These are phyloP conservation scores for Emergomyces orientalis DNA, from an alignment of 2,329 filamentous ascomycete species.

Conservation along the genomic window DNA sequence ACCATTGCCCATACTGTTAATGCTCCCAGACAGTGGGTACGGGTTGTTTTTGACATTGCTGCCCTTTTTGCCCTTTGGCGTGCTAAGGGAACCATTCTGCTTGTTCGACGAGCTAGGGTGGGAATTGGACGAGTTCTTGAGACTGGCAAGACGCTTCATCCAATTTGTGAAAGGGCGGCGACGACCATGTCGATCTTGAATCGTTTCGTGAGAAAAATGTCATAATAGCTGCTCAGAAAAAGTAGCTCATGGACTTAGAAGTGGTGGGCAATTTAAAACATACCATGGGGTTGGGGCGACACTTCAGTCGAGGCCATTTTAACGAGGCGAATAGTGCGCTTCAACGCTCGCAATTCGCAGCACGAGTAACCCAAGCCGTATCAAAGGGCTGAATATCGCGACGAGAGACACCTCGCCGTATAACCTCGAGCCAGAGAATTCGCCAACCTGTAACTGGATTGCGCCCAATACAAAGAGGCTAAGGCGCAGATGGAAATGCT, in stretches of 20 bases:
- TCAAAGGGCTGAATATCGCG: background rate
- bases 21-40: conserved; percentile 71
- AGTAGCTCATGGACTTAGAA: background rate
- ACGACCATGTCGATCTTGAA: conserved; percentile 58
- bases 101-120: conserved; percentile 38
- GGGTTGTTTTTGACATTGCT: conserved; percentile 69
- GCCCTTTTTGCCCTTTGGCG: conserved; percentile 48
- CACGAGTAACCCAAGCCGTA: background rate
- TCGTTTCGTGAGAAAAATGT: conserved; percentile 5
- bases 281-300: conserved; percentile 37
- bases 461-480: background rate
- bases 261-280: conserved; percentile 11
- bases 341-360: background rate
- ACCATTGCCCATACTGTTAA: conserved; percentile 35
- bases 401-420: background rate
- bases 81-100: conserved; percentile 18
- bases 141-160: conserved; percentile 86
- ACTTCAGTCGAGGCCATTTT: conserved; percentile 34
- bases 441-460: background rate
- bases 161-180: conserved; percentile 82
- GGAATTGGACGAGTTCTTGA: conserved; percentile 62
- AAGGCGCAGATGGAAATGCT: background rate
- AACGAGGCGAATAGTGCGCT: background rate
- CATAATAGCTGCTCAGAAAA: conserved; percentile 8
- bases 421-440: background rate